Evolutionary conservation across 257 asterid species (phyloP).

Genomic region (Salvia hispanica): DNA sequence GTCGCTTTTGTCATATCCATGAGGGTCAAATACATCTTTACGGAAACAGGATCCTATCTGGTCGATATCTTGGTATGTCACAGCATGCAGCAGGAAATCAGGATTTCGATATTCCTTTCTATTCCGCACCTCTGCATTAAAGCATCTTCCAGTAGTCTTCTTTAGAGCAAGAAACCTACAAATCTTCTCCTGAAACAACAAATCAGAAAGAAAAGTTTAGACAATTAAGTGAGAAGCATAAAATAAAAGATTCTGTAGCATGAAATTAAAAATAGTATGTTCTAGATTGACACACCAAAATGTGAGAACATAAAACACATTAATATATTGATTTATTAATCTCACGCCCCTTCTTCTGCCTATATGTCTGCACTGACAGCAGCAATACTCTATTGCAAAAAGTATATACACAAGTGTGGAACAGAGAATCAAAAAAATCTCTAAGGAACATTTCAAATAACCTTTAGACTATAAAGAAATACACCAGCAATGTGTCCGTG

Average conservation of each 20-base stretch:
- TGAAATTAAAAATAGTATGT: background rate
- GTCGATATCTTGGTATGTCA: slow-evolving; percentile 89
- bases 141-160: slow-evolving; percentile 77
- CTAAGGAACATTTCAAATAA: background rate
- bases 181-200: slow-evolving; percentile 62
- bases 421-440: background rate
- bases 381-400: background rate
- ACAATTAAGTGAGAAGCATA: slow-evolving; percentile 3
- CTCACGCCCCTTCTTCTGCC: background rate
- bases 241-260: slow-evolving; percentile 21
- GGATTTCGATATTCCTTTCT: slow-evolving; percentile 94
- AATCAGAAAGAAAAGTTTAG: slow-evolving; percentile 21
- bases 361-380: background rate
- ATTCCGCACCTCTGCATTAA: slow-evolving; percentile 92
- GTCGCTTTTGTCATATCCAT: slow-evolving; percentile 90
- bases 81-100: slow-evolving; percentile 94
- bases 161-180: slow-evolving; percentile 65
- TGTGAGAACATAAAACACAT: background rate
- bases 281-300: slow-evolving; percentile 5
- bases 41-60: slow-evolving; percentile 94
- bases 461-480: background rate
- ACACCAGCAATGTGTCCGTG: background rate
- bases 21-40: slow-evolving; percentile 95
- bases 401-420: background rate
- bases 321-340: slow-evolving; percentile 9